Percentiles rank a stretch among this genome's conserved stretches.
These are phyloP conservation scores for Linnemannia zychae DNA, from an alignment of 192 early-diverging fungal genomes.

Conservation along the genomic window DNA sequence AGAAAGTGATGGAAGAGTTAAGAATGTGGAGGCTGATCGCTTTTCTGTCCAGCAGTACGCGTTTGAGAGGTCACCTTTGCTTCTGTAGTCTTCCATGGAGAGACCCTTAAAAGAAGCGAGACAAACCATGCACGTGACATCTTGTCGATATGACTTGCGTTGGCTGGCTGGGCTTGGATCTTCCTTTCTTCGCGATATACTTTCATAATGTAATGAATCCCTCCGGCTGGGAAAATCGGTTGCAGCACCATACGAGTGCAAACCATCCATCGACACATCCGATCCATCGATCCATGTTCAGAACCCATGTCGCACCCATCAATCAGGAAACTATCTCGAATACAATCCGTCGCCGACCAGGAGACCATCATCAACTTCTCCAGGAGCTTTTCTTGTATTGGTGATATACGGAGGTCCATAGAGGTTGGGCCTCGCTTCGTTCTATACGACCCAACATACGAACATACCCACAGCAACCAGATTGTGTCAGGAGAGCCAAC, in stretches of 20 bases:
- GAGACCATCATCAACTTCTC: background rate
- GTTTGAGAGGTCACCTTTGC: conserved; percentile 5
- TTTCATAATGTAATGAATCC: conserved; percentile 36
- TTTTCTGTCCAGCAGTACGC: background rate
- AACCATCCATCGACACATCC: conserved; percentile 38
- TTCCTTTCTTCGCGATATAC: conserved; percentile 50
- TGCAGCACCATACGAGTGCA: background rate
- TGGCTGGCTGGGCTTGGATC: conserved; percentile 15
- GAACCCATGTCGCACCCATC: background rate
- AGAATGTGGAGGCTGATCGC: conserved; percentile 4
- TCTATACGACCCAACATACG: background rate
- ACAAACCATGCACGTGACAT: background rate
- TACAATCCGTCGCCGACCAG: background rate
- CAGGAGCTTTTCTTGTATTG: background rate
- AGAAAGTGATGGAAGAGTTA: conserved; percentile 5
- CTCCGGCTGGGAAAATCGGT: background rate
- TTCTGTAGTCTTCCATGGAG: background rate
- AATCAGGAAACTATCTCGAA: background rate
- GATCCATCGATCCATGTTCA: conserved; percentile 9
- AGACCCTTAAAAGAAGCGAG: background rate
- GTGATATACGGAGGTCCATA: background rate
- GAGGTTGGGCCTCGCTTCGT: background rate
- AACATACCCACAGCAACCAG: background rate
- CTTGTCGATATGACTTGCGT: background rate
- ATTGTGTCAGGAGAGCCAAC: background rate